These are phyloP conservation scores for Fusarium torulosum DNA, from an alignment of 2,329 filamentous ascomycete genomes.

Conservation along the genomic window DNA sequence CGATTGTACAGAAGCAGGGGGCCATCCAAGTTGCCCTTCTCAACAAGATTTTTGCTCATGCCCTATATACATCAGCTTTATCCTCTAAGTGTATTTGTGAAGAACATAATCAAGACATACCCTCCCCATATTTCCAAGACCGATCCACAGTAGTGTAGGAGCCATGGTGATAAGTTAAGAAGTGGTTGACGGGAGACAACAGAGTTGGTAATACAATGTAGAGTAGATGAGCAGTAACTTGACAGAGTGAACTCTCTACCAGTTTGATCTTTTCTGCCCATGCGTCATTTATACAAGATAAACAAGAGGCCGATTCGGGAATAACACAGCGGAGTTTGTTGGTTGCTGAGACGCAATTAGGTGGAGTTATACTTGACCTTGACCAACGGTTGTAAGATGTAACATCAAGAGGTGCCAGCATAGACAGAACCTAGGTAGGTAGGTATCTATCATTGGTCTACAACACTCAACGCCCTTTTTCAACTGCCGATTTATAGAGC, in stretches of 20 bases:
- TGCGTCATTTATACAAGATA: conserved; percentile 1
- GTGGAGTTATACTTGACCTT: conserved; percentile 8
- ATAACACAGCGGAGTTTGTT: conserved; percentile 15
- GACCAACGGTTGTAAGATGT: neutral
- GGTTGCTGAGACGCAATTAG: neutral
- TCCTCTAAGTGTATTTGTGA: neutral
- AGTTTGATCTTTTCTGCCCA: neutral
- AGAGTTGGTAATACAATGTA: neutral
- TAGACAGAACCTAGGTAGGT: no score
- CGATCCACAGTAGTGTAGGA: conserved; percentile 79
- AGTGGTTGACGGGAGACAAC: neutral
- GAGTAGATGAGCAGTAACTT: neutral
- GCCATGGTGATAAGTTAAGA: conserved; percentile 57
- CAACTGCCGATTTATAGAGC: neutral
- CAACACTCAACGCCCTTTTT: neutral
- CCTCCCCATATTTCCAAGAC: conserved; percentile 89
- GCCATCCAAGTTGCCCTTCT: conserved; percentile 78
- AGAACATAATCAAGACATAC: conserved; percentile 59
- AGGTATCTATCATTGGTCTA: no score
- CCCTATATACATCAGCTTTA: conserved; percentile 63
- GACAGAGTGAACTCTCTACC: neutral
- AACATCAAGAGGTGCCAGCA: neutral
- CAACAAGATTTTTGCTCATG: conserved; percentile 85
- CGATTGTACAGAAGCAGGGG: conserved; percentile 87
- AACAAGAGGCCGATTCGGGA: neutral